Conservation (phyloP, 805 yeast genomes). For the Wickerhamomyces sydowiorum region DNA sequence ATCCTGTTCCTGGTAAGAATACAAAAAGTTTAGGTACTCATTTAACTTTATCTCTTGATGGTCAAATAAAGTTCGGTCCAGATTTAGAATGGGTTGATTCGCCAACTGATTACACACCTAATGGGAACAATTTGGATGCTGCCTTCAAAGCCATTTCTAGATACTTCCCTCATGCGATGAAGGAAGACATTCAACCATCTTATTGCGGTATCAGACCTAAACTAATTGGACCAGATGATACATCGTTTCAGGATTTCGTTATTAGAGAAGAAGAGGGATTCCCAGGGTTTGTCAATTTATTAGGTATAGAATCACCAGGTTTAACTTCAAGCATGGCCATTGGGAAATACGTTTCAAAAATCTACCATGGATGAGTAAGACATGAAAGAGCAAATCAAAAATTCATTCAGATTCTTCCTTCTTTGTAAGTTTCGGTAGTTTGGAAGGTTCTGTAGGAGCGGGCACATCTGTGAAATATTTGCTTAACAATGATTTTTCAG, state of each 20-base stretch:
- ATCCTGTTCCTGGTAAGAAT: conserved; percentile 74
- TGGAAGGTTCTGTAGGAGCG: conserved; percentile 58
- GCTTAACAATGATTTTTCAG: conserved; percentile 57
- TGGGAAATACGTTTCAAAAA: conserved; percentile 58
- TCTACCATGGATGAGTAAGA: conserved; percentile 13
- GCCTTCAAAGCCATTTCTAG: conserved; percentile 54
- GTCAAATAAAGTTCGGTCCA: conserved; percentile 80
- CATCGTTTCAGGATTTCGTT: conserved; percentile 63
- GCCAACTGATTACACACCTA: conserved; percentile 43
- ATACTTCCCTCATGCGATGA: conserved; percentile 58
- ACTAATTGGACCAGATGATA: conserved; percentile 37
- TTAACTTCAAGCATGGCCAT: conserved; percentile 80
- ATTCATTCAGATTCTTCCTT: conserved; percentile 2
- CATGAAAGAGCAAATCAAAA: neutral
- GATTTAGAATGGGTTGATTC: conserved; percentile 75
- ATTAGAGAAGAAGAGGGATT: conserved; percentile 65
- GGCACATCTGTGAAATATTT: conserved; percentile 72
- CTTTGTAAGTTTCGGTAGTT: conserved; percentile 44
- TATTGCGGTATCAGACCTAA: conserved; percentile 88
- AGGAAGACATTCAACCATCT: conserved; percentile 50
- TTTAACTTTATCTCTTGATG: conserved; percentile 76
- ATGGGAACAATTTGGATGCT: conserved; percentile 38
- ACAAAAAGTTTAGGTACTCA: conserved; percentile 84
- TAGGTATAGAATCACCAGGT: conserved; percentile 91
- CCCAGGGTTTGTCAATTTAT: conserved; percentile 72